phyloP scores from a whole-genome alignment of 768 basidiomycete species.

The Gyrodon lividus region DNA sequence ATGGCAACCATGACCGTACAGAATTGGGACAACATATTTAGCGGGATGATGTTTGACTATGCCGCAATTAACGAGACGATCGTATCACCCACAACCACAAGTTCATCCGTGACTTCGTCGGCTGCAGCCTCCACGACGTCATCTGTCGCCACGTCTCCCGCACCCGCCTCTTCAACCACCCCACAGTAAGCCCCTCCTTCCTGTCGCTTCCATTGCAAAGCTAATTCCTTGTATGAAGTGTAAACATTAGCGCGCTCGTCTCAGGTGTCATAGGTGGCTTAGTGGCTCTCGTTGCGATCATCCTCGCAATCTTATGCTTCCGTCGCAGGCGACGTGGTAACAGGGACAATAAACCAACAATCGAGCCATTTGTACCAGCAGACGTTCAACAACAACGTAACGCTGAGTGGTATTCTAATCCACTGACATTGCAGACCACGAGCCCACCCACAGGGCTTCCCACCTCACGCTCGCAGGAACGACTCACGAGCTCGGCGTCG shows the following conservation, averaged over 20 bases:
- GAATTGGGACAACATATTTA: conserved; percentile 11
- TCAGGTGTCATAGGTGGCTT: conserved; percentile 14
- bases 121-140: background rate
- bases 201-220: background rate
- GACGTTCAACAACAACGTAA: background rate
- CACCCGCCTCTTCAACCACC: background rate
- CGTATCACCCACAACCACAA: background rate
- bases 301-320: conserved; percentile 3
- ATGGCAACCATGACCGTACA: conserved; percentile 10
- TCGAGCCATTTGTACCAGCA: conserved; percentile 6
- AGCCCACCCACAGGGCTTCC: background rate
- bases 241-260: conserved; percentile 8
- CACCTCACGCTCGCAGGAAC: background rate
- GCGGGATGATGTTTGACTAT: conserved; percentile 22
- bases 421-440: background rate
- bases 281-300: conserved; percentile 3
- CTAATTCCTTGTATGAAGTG: background rate
- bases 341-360: background rate
- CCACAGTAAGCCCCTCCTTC: background rate
- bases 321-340: background rate
- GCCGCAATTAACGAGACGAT: conserved; percentile 16
- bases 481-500: background rate
- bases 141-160: background rate
- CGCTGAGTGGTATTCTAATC: background rate
- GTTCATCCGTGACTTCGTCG: background rate